phyloP scores from a whole-genome alignment of 345 rosid species.

The Orychophragmus violaceus region DNA sequence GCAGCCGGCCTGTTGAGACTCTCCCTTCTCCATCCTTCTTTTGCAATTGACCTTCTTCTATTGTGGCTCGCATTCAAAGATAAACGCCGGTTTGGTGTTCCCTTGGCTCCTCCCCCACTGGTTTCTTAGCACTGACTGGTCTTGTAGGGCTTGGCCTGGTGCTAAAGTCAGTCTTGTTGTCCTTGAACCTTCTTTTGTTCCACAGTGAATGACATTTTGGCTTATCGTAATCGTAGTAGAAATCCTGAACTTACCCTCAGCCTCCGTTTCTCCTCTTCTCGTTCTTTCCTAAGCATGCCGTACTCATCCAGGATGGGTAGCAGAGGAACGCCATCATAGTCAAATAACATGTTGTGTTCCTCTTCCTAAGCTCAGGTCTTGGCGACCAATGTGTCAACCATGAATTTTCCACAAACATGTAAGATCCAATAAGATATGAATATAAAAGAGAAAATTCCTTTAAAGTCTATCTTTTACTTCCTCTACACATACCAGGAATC shows the following conservation, averaged over 20 bases:
- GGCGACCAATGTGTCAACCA: constrained; percentile 80
- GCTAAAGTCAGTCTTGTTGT: constrained; percentile 56
- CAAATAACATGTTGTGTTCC: constrained; percentile 56
- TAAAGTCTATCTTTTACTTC: background rate
- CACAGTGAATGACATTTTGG: background rate
- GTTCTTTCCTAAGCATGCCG: constrained; percentile 92
- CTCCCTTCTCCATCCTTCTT: constrained; percentile 75
- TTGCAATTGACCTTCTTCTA: constrained; percentile 55
- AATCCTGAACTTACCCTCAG: constrained; percentile 43
- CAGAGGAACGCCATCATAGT: constrained; percentile 91
- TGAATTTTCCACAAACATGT: constrained; percentile 35
- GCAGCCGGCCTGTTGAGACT: constrained; percentile 51
- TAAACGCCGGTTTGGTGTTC: constrained; percentile 72
- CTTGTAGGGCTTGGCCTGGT: constrained; percentile 89
- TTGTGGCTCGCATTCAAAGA: constrained; percentile 74
- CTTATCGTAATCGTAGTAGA: background rate
- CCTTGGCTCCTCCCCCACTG: constrained; percentile 64
- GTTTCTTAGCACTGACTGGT: constrained; percentile 59
- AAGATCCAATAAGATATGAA: background rate
- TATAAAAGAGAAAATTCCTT: no score
- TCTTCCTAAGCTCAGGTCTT: constrained; percentile 93
- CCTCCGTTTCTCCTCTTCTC: constrained; percentile 91
- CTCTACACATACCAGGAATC: constrained; percentile 68
- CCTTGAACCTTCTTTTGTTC: constrained; percentile 84
- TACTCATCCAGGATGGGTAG: constrained; percentile 96